Percentiles rank a stretch among this genome's conserved stretches.
phyloP scores from a whole-genome alignment of 345 rosid species.

The Hibiscus syriacus region DNA sequence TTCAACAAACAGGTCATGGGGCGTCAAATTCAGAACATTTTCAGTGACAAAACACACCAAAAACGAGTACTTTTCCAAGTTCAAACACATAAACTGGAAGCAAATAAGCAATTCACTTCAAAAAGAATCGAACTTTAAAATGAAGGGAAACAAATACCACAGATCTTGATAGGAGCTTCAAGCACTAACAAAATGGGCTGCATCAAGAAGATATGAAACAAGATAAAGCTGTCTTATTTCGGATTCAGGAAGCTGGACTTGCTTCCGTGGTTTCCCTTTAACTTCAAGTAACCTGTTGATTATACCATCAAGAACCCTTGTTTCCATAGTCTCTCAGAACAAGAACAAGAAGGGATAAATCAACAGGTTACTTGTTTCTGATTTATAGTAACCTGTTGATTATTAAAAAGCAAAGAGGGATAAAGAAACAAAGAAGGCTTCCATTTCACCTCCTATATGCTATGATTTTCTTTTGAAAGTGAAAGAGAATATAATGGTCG shows the following conservation, averaged over 20 bases:
- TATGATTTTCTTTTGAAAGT: not conserved
- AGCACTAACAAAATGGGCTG: constrained; percentile 56
- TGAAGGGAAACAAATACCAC: constrained; percentile 27
- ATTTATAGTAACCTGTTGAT: too few relatives aligned
- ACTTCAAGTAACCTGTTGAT: constrained; percentile 49
- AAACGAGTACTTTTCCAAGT: not conserved
- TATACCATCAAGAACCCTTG: too few relatives aligned
- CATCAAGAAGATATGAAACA: constrained; percentile 41
- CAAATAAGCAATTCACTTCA: not conserved
- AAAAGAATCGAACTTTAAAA: not conserved
- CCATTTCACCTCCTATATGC: not conserved
- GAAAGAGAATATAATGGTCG: not conserved
- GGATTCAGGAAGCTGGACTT: too few relatives aligned
- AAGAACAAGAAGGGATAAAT: not conserved
- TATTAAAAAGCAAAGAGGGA: not conserved
- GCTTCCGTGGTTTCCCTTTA: constrained; percentile 45
- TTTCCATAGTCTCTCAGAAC: constrained; percentile 11
- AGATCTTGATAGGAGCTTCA: constrained; percentile 59
- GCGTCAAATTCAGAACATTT: not conserved
- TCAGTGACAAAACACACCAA: not conserved
- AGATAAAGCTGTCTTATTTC: too few relatives aligned
- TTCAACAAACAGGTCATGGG: not conserved
- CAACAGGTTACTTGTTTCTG: too few relatives aligned
- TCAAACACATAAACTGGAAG: not conserved
- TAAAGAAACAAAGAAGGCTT: not conserved